Conservation (phyloP, 1,284 basidiomycete genomes). For the Rhizoctonia solani region DNA sequence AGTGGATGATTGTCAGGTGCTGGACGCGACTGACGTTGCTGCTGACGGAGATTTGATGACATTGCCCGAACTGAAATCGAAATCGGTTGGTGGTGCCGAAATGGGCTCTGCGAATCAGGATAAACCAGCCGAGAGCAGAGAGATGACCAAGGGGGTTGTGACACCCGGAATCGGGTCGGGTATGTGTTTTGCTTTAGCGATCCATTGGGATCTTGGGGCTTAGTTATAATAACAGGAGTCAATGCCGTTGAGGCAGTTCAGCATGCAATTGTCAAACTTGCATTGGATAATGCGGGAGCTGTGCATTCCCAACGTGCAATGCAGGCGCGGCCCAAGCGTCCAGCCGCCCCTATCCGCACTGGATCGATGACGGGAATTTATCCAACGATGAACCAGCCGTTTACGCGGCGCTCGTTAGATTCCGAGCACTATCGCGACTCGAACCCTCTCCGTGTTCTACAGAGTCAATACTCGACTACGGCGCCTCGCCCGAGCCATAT, state of each 20-base stretch:
- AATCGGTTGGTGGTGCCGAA: neutral
- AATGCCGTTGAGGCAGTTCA: conserved; percentile 25
- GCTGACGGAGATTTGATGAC: neutral
- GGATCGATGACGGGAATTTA: neutral
- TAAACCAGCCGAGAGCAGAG: neutral
- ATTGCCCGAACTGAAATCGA: neutral
- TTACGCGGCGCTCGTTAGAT: neutral
- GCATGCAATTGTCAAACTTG: conserved; percentile 20
- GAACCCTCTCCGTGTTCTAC: neutral
- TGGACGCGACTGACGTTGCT: neutral
- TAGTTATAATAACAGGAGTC: neutral
- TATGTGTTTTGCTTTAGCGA: neutral
- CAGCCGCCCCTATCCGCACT: neutral
- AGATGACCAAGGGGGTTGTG: neutral
- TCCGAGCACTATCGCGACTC: neutral
- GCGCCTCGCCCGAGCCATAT: neutral
- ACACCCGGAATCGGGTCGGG: neutral
- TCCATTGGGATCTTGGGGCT: neutral
- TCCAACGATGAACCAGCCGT: neutral
- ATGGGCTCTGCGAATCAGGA: neutral
- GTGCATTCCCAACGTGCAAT: neutral
- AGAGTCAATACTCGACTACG: conserved; percentile 4
- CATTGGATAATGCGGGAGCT: conserved; percentile 20
- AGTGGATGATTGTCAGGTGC: neutral
- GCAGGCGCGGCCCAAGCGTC: neutral